These are phyloP conservation scores for Massarina eburnea DNA, from an alignment of 2,329 filamentous ascomycete species.

Conservation along the genomic window DNA sequence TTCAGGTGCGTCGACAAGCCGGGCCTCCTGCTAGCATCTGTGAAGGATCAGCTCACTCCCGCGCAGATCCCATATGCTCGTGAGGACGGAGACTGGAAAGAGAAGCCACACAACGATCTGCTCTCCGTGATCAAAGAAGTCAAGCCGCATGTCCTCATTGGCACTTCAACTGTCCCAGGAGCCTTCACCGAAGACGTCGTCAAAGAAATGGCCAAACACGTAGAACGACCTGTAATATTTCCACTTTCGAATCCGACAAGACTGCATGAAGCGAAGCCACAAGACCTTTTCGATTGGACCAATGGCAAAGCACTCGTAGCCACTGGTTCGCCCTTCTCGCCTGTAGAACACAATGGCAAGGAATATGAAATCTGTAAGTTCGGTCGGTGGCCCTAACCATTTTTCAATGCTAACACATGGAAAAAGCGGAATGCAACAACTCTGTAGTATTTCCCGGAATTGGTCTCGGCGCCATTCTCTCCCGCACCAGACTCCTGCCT, in stretches of 20 bases:
- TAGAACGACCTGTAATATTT: slow-evolving; percentile 79
- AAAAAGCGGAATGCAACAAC: slow-evolving; percentile 85
- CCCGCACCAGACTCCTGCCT: slow-evolving; percentile 66
- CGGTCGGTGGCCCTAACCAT: slow-evolving; percentile 16
- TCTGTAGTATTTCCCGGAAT: slow-evolving; percentile 84
- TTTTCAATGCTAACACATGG: too few relatives aligned
- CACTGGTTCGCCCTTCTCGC: slow-evolving; percentile 79
- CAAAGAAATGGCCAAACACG: slow-evolving; percentile 72
- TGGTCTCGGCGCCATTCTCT: slow-evolving; percentile 75
- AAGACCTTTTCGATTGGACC: slow-evolving; percentile 78
- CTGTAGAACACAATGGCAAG: slow-evolving; percentile 63
- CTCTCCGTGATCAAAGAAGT: slow-evolving; percentile 68
- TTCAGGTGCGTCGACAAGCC: slow-evolving; percentile 77
- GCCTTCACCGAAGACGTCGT: slow-evolving; percentile 76
- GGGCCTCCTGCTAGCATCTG: slow-evolving; percentile 69
- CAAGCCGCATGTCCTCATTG: slow-evolving; percentile 79
- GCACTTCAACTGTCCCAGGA: slow-evolving; percentile 76
- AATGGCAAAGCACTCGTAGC: slow-evolving; percentile 75
- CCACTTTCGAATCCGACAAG: slow-evolving; percentile 84
- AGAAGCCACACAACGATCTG: slow-evolving; percentile 59
- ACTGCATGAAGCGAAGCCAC: slow-evolving; percentile 78
- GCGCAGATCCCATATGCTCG: slow-evolving; percentile 71
- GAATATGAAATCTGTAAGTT: slow-evolving; percentile 57
- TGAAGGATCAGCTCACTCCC: slow-evolving; percentile 61
- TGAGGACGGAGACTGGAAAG: slow-evolving; percentile 64